Evolutionary conservation across 108 stramenopile species (phyloP), one percentile per base, ranked within the genome.

Genomic region (Epipyxis sp.): DNA sequence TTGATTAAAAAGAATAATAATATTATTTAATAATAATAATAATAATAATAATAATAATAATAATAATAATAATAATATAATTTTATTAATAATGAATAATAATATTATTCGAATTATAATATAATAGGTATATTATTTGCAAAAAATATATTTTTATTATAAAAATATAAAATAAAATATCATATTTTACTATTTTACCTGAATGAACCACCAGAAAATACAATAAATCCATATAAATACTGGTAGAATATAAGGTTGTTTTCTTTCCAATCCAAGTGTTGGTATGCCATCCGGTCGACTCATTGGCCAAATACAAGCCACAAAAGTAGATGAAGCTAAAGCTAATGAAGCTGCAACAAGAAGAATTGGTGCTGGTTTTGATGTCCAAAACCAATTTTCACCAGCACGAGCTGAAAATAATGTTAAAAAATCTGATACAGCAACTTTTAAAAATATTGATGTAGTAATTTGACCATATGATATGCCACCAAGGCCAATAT

Each of bases 401-500:
- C 35, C 34, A 2, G 59, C 44, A 34, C 78, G 67, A n/a, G 78
- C n/a, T 0, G 78, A 65, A 42, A 59, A 65, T 67, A 78, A 59
- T 68, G n/a, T n/a, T n/a, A n/a, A n/a, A n/a, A n/a, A n/a, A n/a
- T n/a, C n/a, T n/a, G n/a, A n/a, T n/a, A n/a, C 29, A 41, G 68
- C n/a, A 1, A 3, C 3, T 35, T 54, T 77, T 10, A 83, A 76
- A 69, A 77, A 83, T 44, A 80, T 58, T 27, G 76, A 0, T 16
- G 79, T 83, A 50, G 59, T 57, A 34, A 76, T n/a, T 61, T 80
- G 30, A 30, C 74, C 65, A 69, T 71, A 83, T 40, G 59, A 44
- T 29, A 83, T 29, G 67, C 42, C 71, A 34, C 27, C 46, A 27
- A 79, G n/a, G 35, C 78, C 78, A 13, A n/a, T 71, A 35, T 40